These are phyloP conservation scores for Lobosporangium transversale DNA, from an alignment of 192 early-diverging fungal genomes.

Conservation along the genomic window DNA sequence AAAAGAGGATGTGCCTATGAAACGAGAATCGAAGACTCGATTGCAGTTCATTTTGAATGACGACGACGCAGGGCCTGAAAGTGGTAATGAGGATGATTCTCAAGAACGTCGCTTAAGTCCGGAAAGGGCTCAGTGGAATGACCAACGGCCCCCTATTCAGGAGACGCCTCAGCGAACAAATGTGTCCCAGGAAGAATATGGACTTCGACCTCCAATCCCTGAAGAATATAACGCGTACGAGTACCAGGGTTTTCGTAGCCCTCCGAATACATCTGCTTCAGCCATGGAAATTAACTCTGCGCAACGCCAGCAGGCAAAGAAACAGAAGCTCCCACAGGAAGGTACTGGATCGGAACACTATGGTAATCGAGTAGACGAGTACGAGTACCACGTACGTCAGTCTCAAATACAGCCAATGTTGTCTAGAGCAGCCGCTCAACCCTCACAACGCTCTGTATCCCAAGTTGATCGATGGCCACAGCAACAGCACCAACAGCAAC, in stretches of 20 bases:
- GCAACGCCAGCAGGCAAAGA: constrained; percentile 20
- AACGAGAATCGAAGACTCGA: constrained; percentile 29
- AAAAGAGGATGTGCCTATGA: constrained; percentile 4
- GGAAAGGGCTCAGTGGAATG: constrained; percentile 16
- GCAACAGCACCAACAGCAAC: constrained; percentile 1
- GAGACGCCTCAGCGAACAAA: not conserved
- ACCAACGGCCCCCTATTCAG: not conserved
- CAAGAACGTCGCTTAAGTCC: constrained; percentile 3
- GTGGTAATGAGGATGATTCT: constrained; percentile 7
- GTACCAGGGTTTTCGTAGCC: not conserved
- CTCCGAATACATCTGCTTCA: not conserved
- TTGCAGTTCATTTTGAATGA: constrained; percentile 50
- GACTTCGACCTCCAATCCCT: not conserved
- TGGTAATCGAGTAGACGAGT: constrained; percentile 3
- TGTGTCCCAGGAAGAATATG: constrained; percentile 1
- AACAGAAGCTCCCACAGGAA: constrained; percentile 21
- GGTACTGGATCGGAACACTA: not conserved
- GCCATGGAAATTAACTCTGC: not conserved
- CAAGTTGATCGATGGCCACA: constrained; percentile 24
- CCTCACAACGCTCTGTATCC: not conserved
- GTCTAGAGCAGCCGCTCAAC: constrained; percentile 1
- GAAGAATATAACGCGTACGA: constrained; percentile 8
- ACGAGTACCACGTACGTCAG: constrained; percentile 31
- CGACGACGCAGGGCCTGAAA: constrained; percentile 23
- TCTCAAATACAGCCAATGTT: constrained; percentile 11